Evolutionary conservation across 1,284 basidiomycete genomes (phyloP), one percentile per base, ranked within the genome.

Genomic region (Hypsizygus ulmarius): DNA sequence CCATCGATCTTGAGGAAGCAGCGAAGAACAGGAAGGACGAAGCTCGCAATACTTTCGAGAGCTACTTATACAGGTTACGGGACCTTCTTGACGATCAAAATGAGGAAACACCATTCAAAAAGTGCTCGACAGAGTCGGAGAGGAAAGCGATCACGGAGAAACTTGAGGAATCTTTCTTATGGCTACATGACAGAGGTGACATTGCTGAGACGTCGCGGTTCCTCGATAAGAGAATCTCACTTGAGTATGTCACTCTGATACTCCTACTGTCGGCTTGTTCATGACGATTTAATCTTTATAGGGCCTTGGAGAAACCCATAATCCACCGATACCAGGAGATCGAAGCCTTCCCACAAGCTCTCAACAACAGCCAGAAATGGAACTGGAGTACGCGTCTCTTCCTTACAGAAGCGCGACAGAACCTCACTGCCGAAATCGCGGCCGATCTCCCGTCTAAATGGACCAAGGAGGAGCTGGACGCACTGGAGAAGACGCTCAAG

Each of bases 101-200:
- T 54, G 63, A 70, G 1, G 76, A 83, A 3, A 79, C 82, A 2
- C 86, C 88, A 12, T 90, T 93, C 70, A 81, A 81, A 65, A 85
- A 86, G 62, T 95, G 84, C 64, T 92, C 87, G 35, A 87, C 82
- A 53, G 69, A 76, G 8, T 62, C 66, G 7, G 97, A 99, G 69
- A 74, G 91, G 46, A 68, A 77, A 44, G 70, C 70, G 14, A 79
- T 99, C 47, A 64, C 71, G 5, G 73, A 77, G 45, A 81, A 82
- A 60, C 71, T 92, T 3, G 79, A 84, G 15, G 83, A 87, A 46
- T 82, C 88, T 0, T 82, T 87, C 52, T 67, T 73, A 16, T 99
- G 95, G 96, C 73, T 99, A 54, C 77, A 82, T 59, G 91, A 94
- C 32, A 75, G 87, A 46, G 93, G 84, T n/a, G 95, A 97, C 59